Base-by-base conservation (phyloP, 169 alveolate species). In the Condylostoma magnum region DNA sequence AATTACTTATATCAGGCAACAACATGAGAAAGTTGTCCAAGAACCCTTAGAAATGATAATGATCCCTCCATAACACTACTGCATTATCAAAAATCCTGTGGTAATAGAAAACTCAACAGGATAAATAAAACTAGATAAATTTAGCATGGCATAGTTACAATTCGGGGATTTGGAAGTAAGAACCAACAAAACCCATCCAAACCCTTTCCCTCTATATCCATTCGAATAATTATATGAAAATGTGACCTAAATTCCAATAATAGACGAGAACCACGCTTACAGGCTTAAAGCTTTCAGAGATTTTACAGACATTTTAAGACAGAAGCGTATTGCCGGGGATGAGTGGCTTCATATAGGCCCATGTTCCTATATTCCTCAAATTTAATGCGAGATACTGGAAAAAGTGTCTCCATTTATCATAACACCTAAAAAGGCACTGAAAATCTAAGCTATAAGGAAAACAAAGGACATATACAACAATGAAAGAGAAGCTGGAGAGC, bases 131-230 rank as follows among this genome's bases (percentile, higher is more conserved):
- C 31, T 33, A 3, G 85, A 83, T 31, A 51, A 69, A 44, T 74
- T 77, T 70, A 82, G 84, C 2, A 67, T 70, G 34, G 76, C 76
- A 15, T 77, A 77, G 55, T 37, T 83, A 0, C 51, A 69, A 57
- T 69, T 80, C 18, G 90, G 84, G 27, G 84, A 82, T 5, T n/a
- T 58, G 6, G 90, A 82, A 36, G 51, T 71, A 38, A 71, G 90
- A 72, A 68, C 74, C 3, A 66, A 71, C 4, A 67, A 66, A 15
- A 71, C 65, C 15, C 66, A 54, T 37, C 50, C 72, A 18, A 83
- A 82, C 12, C 90, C 90, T 5, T 82, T 82, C 73, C 90, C 90
- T 5, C 79, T 82, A 30, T 82, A 72, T 51, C 90, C 90, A 0
- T 41, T 10, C 15, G 90, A 82, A 43, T 53, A 71, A 31, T 20